A percentile compares a stretch with the other conserved stretches of the same genome.
Conservation (phyloP, 768 basidiomycete species). For the Russula olivacea region DNA sequence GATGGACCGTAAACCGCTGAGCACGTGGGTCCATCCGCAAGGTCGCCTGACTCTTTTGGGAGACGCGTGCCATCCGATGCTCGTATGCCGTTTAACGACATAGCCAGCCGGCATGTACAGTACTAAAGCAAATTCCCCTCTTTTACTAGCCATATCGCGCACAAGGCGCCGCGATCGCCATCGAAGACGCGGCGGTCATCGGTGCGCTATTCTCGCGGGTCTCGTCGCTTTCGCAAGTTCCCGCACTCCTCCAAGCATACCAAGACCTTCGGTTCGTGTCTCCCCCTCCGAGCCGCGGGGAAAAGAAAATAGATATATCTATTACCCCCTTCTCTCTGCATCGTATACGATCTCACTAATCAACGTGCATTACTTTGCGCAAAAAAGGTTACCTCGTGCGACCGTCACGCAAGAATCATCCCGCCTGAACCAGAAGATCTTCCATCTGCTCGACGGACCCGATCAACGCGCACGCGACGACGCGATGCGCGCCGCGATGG, state of each 20-base stretch:
- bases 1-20: slow-evolving; percentile 38
- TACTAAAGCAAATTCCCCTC: not conserved
- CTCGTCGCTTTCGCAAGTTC: slow-evolving; percentile 38
- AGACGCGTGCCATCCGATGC: slow-evolving; percentile 42
- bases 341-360: too few relatives aligned
- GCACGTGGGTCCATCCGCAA: slow-evolving; percentile 36
- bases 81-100: slow-evolving; percentile 26
- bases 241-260: slow-evolving; percentile 45
- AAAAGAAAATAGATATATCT: too few relatives aligned
- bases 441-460: slow-evolving; percentile 52
- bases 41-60: slow-evolving; percentile 36
- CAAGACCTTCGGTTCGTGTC: slow-evolving; percentile 39
- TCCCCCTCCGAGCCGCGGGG: not conserved
- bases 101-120: not conserved
- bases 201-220: slow-evolving; percentile 45
- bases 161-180: slow-evolving; percentile 41
- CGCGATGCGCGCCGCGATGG: slow-evolving; percentile 47
- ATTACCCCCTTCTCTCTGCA: too few relatives aligned
- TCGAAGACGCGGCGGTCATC: slow-evolving; percentile 48
- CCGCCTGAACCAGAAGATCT: slow-evolving; percentile 46
- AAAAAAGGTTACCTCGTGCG: slow-evolving; percentile 37
- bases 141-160: slow-evolving; percentile 40
- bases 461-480: slow-evolving; percentile 47
- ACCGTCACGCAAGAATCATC: slow-evolving; percentile 45
- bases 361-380: too few relatives aligned